These are phyloP conservation scores for Peronospora destructor DNA, from an alignment of 352 stramenopile species.

Conservation along the genomic window DNA sequence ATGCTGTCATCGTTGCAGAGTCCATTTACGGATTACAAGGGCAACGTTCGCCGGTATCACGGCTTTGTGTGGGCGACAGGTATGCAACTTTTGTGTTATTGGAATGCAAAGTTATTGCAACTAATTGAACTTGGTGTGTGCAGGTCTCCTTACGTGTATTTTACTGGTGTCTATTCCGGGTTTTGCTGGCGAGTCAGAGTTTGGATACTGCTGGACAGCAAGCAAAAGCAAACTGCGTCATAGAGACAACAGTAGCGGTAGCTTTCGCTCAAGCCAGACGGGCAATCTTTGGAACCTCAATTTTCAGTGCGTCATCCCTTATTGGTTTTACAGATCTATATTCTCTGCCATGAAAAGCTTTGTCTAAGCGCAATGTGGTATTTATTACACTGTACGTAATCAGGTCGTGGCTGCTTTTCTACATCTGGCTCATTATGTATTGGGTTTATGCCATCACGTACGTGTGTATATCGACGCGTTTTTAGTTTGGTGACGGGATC, in stretches of 20 bases:
- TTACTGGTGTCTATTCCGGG: constrained; percentile 64
- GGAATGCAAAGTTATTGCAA: not conserved
- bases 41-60: constrained; percentile 78
- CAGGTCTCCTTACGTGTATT: constrained; percentile 60
- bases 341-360: not conserved
- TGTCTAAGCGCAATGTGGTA: not conserved
- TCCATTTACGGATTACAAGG: constrained; percentile 86
- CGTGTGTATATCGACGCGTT: constrained; percentile 6
- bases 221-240: constrained; percentile 53
- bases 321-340: not conserved
- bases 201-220: constrained; percentile 79
- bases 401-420: constrained; percentile 81
- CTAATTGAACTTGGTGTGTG: constrained; percentile 10
- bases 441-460: constrained; percentile 80
- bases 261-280: constrained; percentile 20
- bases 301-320: constrained; percentile 48
- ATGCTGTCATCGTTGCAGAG: constrained; percentile 81
- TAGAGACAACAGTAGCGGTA: constrained; percentile 4
- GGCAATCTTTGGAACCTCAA: constrained; percentile 81
- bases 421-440: constrained; percentile 83
- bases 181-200: constrained; percentile 70
- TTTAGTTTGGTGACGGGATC: not conserved
- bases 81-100: constrained; percentile 14
- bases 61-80: constrained; percentile 75
- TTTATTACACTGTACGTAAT: constrained; percentile 3